phyloP scores from a whole-genome alignment of 2,329 filamentous ascomycete species.

The Bipolaris oryzae region DNA sequence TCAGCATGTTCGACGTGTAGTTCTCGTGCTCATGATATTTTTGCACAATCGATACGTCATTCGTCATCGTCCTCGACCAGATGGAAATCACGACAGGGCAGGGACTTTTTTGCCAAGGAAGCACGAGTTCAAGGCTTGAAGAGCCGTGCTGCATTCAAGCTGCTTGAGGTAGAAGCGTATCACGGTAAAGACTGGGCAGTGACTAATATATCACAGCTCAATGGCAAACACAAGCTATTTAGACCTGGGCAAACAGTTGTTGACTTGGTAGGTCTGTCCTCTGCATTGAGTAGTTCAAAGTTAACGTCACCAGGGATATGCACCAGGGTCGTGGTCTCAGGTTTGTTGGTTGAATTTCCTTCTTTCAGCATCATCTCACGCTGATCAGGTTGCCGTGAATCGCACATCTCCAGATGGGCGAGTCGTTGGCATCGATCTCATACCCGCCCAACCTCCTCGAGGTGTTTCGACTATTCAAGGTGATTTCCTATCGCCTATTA shows the following conservation, averaged over 20 bases:
- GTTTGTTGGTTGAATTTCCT: conserved; percentile 36
- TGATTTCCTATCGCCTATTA: conserved; percentile 77
- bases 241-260: conserved; percentile 81
- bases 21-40: conserved; percentile 4
- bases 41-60: conserved; percentile 17
- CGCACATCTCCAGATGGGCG: conserved; percentile 76
- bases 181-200: neutral
- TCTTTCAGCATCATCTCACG: conserved; percentile 3
- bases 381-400: conserved; percentile 74
- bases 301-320: conserved; percentile 67
- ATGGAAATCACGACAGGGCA: conserved; percentile 82
- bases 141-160: conserved; percentile 90
- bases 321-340: conserved; percentile 68
- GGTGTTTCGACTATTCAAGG: conserved; percentile 96
- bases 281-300: conserved; percentile 5
- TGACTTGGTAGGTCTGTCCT: conserved; percentile 68
- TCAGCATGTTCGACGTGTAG: conserved; percentile 21
- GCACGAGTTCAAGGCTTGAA: conserved; percentile 82
- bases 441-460: conserved; percentile 86
- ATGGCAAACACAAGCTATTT: conserved; percentile 81
- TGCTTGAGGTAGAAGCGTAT: conserved; percentile 70
- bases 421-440: conserved; percentile 90
- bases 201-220: conserved; percentile 64
- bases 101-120: conserved; percentile 73
- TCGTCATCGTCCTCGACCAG: conserved; percentile 66